Conservation (phyloP, 2,329 filamentous ascomycete species). For the Curvularia eragrostidis region DNA sequence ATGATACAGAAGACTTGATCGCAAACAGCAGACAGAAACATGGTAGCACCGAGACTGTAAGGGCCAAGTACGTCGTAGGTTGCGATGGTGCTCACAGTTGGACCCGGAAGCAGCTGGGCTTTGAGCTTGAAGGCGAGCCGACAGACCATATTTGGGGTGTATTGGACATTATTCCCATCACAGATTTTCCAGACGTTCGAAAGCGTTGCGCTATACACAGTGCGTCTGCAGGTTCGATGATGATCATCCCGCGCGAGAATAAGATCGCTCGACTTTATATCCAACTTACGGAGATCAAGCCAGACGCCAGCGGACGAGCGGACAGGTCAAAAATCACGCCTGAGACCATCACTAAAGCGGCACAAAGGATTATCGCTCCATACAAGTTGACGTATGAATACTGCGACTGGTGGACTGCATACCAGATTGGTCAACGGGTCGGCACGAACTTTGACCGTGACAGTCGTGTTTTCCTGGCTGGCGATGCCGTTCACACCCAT, state of each 20-base stretch:
- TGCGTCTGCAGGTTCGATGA: slow-evolving; percentile 62
- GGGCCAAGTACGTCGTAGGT: slow-evolving; percentile 70
- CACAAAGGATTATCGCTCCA: slow-evolving; percentile 69
- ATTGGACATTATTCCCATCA: slow-evolving; percentile 60
- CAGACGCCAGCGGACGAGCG: slow-evolving; percentile 54
- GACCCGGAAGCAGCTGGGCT: slow-evolving; percentile 65
- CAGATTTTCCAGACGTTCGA: slow-evolving; percentile 67
- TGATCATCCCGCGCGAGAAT: slow-evolving; percentile 70
- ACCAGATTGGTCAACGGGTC: slow-evolving; percentile 71
- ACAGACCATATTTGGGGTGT: slow-evolving; percentile 63
- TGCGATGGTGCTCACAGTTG: slow-evolving; percentile 73
- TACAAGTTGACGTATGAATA: slow-evolving; percentile 71
- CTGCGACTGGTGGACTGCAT: slow-evolving; percentile 72
- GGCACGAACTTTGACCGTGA: slow-evolving; percentile 63
- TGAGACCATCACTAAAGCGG: slow-evolving; percentile 66
- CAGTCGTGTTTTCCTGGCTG: slow-evolving; percentile 71
- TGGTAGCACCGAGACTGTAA: slow-evolving; percentile 54
- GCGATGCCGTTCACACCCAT: slow-evolving; percentile 68
- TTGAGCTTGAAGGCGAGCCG: slow-evolving; percentile 63
- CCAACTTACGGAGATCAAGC: slow-evolving; percentile 62
- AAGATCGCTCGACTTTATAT: slow-evolving; percentile 70
- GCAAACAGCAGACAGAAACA: slow-evolving; percentile 48
- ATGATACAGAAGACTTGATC: slow-evolving; percentile 64
- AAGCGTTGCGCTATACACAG: slow-evolving; percentile 66
- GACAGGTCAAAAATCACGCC: slow-evolving; percentile 69